Evolutionary conservation across 192 early-diverging fungal species (phyloP).

Genomic region (Coemansia sp.): DNA sequence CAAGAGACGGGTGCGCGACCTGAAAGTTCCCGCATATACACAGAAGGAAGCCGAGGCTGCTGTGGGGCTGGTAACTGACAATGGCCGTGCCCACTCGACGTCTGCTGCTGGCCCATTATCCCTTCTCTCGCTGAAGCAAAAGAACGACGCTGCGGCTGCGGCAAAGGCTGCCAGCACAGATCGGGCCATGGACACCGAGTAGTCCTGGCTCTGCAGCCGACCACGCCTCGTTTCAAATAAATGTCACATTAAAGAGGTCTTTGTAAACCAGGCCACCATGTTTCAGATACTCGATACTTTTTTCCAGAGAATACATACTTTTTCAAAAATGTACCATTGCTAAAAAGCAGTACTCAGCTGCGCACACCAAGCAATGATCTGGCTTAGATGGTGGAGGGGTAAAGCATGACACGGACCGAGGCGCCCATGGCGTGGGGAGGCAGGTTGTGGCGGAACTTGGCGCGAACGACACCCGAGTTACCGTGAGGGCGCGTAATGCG

Average conservation of each 20-base stretch:
- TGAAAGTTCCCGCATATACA: slow-evolving; percentile 80
- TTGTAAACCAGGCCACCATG: background rate
- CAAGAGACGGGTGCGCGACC: slow-evolving; percentile 78
- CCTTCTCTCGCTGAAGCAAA: slow-evolving; percentile 30
- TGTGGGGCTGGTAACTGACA: slow-evolving; percentile 60
- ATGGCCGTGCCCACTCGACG: slow-evolving; percentile 40
- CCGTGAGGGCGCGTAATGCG: slow-evolving; percentile 93
- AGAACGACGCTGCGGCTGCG: slow-evolving; percentile 20
- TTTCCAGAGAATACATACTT: slow-evolving; percentile 8
- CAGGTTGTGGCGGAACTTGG: slow-evolving; percentile 96
- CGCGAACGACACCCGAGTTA: slow-evolving; percentile 93
- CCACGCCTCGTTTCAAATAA: background rate
- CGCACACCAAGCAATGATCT: background rate
- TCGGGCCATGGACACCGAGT: slow-evolving; percentile 10
- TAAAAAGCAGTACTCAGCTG: slow-evolving; percentile 10
- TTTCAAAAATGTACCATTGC: slow-evolving; percentile 7
- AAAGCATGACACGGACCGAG: slow-evolving; percentile 91
- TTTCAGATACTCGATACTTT: background rate
- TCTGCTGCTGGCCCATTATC: slow-evolving; percentile 26
- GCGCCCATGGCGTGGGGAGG: slow-evolving; percentile 93
- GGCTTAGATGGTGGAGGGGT: slow-evolving; percentile 80
- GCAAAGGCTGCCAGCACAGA: slow-evolving; percentile 7
- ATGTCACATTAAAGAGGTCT: background rate
- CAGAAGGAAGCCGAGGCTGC: slow-evolving; percentile 84
- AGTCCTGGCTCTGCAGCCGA: background rate